Evolutionary conservation across 2,329 filamentous ascomycete genomes (phyloP), one percentile per base, ranked within the genome.

Genomic region (Hypomyces rosellus): DNA sequence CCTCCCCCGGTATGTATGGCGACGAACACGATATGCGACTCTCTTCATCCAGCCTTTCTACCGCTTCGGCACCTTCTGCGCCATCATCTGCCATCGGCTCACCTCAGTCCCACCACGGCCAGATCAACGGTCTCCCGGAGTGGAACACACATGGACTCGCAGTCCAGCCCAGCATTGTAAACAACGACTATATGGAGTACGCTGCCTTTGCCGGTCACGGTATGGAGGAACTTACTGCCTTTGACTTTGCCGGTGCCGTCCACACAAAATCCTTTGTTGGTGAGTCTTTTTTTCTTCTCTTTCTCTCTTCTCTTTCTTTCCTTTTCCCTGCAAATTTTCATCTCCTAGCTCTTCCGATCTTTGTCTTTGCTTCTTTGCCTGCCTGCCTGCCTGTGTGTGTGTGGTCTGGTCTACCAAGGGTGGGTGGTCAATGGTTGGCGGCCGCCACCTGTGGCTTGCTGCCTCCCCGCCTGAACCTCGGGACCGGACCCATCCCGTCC

Each of bases 71-170:
- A 50, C 79, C 72, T 47, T 87, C 85, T 46, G 81, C 80, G 4
- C 74, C 83, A 6, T 86, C 84, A 1, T 87, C 84, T 8, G 81
- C 80, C 48, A 78, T 84, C 54, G 82, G 82, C 50, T 88, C 84
- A 18, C 84, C 84, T 22, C 80, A 82, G 59, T 84, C 82, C 2
- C 76, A 78, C 55, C 76, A 79, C 60, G 76, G 77, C 50, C 78
- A 79, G 57, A 67, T 77, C 55, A 78, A 78, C 54, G 72, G 73
- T 59, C 74, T 80, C 46, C 73, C 81, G 42, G 79, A 82, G 53
- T 87, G 82, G 80, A 66, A 74, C 56, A 67, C 73, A 16, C 61
- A 64, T 46, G 76, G 76, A 48, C 69, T 86, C 34, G 79, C 76
- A 46, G 72, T 86, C 49, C 80, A 77, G 57, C 84, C 84, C 30